phyloP scores from a whole-genome alignment of 225 moss, liverwort and hornwort species.

The Pseudisothecium myosuroides region DNA sequence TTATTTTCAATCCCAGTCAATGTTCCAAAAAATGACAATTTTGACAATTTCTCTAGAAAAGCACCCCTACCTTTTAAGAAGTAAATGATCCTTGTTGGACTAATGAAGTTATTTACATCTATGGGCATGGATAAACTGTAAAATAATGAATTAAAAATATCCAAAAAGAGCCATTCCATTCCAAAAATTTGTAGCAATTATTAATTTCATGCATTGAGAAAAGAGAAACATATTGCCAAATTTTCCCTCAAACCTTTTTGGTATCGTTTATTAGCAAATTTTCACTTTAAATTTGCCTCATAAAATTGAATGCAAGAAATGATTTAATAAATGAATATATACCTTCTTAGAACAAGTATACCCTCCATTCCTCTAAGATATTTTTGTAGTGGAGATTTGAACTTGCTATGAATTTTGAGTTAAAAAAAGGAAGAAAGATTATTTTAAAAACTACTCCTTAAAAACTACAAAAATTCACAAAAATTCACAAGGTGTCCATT shows the following conservation, averaged over 20 bases:
- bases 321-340: background rate
- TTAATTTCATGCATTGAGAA: background rate
- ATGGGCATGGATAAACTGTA: background rate
- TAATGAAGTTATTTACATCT: background rate
- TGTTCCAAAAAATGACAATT: background rate
- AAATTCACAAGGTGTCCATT: background rate
- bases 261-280: background rate
- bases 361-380: background rate
- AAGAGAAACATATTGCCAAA: background rate
- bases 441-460: background rate
- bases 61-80: accelerated
- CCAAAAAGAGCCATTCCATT: background rate
- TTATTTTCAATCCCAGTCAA: background rate
- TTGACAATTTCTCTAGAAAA: background rate
- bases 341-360: background rate
- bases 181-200: background rate
- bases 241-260: background rate
- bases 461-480: background rate
- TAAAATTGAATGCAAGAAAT: background rate
- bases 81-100: accelerated
- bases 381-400: too few species aligned
- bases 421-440: background rate
- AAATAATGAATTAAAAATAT: background rate
- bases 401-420: background rate
- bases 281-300: too few species aligned